Base-by-base conservation (phyloP, 139 green algal genomes). In the Tetraselmis chui region DNA sequence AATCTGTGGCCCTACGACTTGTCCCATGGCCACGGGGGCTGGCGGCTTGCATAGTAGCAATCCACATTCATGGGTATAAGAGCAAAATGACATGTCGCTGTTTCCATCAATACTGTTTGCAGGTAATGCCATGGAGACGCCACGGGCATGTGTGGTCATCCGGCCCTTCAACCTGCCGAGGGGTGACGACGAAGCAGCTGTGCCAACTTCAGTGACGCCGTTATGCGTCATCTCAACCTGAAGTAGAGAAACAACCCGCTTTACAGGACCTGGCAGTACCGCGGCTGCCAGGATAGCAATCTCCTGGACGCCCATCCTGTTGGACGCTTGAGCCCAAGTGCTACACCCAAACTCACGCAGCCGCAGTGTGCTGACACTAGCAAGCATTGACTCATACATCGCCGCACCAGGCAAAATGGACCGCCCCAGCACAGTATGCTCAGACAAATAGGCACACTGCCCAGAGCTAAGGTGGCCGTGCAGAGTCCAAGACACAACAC, bases 341-440 rank as follows among this genome's bases (percentile, higher is more conserved):
- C 11, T 18, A 18, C 18, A 18, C 11, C 45, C 45, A 18, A 67
- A 18, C 45, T 67, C 45, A 67, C 18, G 5, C 11, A 18, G 11
- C 5, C 45, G 45, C 5, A 67, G 45, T 67, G 45, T 67, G 11
- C 45, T 18, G 5, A 67, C 11, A 18, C 45, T 67, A 5, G 45
- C 45, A 25, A 67, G 45, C 45, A 67, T 67, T 18, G 18, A 5
- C 45, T 67, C 45, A 67, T 67, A 67, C 45, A 67, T 67, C 11
- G 45, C 82, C 28, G 83, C 79, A 0, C 83, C 83, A 1, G 83
- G 83, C 5, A 86, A 30, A 11, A 86, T 32, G 1, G 45, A 28
- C 11, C 76, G 45, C 23, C 30, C 79, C 31, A 78, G 58, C 31
- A 86, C 81, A 2, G 25, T 31, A 79, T 97, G 94, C 30, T 97